Evolutionary conservation across 345 rosid genomes (phyloP).

Genomic region (Arabidopsis arenosa): DNA sequence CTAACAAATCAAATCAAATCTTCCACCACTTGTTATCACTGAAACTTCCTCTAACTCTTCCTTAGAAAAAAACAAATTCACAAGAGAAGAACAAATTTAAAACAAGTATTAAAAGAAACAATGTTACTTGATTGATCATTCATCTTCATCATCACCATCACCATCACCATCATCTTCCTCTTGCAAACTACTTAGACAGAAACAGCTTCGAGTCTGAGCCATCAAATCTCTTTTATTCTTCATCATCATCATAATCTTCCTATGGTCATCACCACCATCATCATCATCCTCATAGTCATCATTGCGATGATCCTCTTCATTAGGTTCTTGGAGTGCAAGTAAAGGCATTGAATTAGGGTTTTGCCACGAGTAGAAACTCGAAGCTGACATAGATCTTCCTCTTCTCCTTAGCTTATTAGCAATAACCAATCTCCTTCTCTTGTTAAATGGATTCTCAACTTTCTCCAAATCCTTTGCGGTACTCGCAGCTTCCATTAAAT

Average conservation of each 20-base stretch:
- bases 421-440: slow-evolving; percentile 66
- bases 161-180: slow-evolving; percentile 36
- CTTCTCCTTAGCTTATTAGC: slow-evolving; percentile 59
- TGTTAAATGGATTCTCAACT: slow-evolving; percentile 78
- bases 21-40: slow-evolving; percentile 31
- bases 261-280: slow-evolving; percentile 16
- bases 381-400: slow-evolving; percentile 39
- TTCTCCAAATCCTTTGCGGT: slow-evolving; percentile 69
- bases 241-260: slow-evolving; percentile 23
- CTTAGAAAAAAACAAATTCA: slow-evolving; percentile 13
- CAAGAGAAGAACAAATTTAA: slow-evolving; percentile 24
- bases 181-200: slow-evolving; percentile 46
- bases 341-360: slow-evolving; percentile 82
- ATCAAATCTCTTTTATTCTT: slow-evolving; percentile 36
- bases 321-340: slow-evolving; percentile 54
- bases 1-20: slow-evolving; percentile 42
- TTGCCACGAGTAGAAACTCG: slow-evolving; percentile 58
- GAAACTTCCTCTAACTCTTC: slow-evolving; percentile 29
- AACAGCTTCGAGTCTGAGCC: slow-evolving; percentile 46
- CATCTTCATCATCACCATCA: slow-evolving; percentile 16
- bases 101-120: slow-evolving; percentile 13
- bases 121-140: slow-evolving; percentile 18
- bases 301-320: slow-evolving; percentile 8
- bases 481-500: slow-evolving; percentile 56
- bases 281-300: not conserved